phyloP scores from a whole-genome alignment of 371 early-diverging fungal genomes.

The Lichtheimia ornata region DNA sequence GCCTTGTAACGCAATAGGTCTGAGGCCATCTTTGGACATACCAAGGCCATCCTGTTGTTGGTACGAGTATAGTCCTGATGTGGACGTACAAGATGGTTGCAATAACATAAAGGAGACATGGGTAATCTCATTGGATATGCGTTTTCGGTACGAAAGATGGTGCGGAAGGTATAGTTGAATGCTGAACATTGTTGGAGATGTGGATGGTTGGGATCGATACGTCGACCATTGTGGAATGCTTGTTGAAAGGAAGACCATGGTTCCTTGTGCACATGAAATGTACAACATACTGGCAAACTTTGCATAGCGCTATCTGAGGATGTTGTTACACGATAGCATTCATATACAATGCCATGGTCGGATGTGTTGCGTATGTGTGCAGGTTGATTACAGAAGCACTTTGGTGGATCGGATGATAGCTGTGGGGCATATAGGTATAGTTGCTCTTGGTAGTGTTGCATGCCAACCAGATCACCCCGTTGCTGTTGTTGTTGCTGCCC shows the following conservation, averaged over 20 bases:
- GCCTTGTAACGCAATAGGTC: slow-evolving; percentile 17
- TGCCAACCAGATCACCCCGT: not conserved
- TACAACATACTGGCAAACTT: slow-evolving; percentile 17
- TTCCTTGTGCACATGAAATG: slow-evolving; percentile 48
- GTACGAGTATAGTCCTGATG: not conserved
- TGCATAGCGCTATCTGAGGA: not conserved
- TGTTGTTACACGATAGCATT: slow-evolving; percentile 19
- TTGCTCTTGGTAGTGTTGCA: not conserved
- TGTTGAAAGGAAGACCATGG: slow-evolving; percentile 30
- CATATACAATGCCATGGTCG: slow-evolving; percentile 30
- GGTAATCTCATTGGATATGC: slow-evolving; percentile 1
- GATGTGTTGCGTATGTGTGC: slow-evolving; percentile 19
- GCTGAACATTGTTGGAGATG: slow-evolving; percentile 35
- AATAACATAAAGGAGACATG: slow-evolving; percentile 13
- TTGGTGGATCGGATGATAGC: not conserved
- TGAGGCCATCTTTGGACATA: slow-evolving; percentile 11
- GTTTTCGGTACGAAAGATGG: slow-evolving; percentile 27
- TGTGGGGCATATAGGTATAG: not conserved
- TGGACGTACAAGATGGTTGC: slow-evolving; percentile 9
- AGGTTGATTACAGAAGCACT: slow-evolving; percentile 38
- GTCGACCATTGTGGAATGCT: not conserved
- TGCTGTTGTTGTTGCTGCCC: not conserved
- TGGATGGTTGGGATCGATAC: slow-evolving; percentile 19
- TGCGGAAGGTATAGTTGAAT: slow-evolving; percentile 47
- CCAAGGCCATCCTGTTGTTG: slow-evolving; percentile 15